Percentiles rank a stretch among this genome's conserved stretches.
phyloP scores from a whole-genome alignment of 2,329 filamentous ascomycete genomes.

The Sphaerostilbella broomeana region DNA sequence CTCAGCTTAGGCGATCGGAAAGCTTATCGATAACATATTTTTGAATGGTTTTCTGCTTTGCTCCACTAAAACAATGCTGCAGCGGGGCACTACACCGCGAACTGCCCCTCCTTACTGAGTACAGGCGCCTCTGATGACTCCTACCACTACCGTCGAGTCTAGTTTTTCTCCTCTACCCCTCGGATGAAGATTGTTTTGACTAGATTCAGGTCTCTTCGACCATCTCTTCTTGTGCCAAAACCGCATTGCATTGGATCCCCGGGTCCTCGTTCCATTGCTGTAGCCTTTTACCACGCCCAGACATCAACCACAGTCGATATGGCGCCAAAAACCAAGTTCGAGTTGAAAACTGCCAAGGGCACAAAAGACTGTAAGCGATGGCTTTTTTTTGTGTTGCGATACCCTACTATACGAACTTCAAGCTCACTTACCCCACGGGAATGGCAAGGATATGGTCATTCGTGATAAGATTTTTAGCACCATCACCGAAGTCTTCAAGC shows the following conservation, averaged over 20 bases:
- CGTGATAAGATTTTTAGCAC: constrained; percentile 72
- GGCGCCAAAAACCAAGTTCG: constrained; percentile 26
- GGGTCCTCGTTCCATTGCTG: constrained; percentile 16
- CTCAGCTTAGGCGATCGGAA: not conserved
- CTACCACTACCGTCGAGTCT: constrained; percentile 12
- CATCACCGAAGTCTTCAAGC: constrained; percentile 75
- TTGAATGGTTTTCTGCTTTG: constrained; percentile 1
- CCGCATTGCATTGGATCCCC: constrained; percentile 1
- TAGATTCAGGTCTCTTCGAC: constrained; percentile 16
- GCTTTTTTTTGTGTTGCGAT: constrained; percentile 13
- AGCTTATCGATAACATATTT: constrained; percentile 11
- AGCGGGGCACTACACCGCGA: too few relatives aligned
- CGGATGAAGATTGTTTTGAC: constrained; percentile 17
- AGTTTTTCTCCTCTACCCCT: constrained; percentile 16
- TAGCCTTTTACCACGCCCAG: constrained; percentile 19
- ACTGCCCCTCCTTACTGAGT: constrained; percentile 1
- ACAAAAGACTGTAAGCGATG: constrained; percentile 65
- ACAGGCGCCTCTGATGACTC: constrained; percentile 12
- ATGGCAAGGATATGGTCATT: constrained; percentile 70
- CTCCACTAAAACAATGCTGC: constrained; percentile 3
- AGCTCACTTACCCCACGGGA: constrained; percentile 39
- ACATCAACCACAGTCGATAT: constrained; percentile 18
- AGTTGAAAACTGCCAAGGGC: constrained; percentile 74
- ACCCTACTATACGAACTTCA: constrained; percentile 2
- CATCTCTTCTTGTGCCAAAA: constrained; percentile 12